Evolutionary conservation across 257 asterid genomes (phyloP).

Genomic region (Handroanthus guayacan): DNA sequence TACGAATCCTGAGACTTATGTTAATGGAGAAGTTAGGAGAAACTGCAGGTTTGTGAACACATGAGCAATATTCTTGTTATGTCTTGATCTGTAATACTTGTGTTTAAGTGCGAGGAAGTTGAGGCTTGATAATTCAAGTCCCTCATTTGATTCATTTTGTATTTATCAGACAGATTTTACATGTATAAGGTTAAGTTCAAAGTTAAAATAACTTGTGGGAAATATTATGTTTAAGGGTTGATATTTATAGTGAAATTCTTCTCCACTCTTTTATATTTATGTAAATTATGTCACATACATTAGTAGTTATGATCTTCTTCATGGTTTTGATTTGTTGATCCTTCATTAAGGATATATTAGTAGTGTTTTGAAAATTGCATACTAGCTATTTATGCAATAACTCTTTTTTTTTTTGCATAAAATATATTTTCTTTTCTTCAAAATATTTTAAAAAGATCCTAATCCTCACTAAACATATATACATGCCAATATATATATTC

Average conservation of each 20-base stretch:
- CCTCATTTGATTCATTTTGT: slow-evolving; percentile 50
- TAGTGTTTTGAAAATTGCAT: no score
- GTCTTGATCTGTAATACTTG: not conserved
- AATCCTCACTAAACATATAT: no score
- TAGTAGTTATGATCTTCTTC: no score
- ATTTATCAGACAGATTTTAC: slow-evolving; percentile 23
- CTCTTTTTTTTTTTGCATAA: no score
- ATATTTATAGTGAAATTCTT: slow-evolving; percentile 19
- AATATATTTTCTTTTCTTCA: no score
- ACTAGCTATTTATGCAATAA: no score
- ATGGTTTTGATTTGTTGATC: no score
- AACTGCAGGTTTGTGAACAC: slow-evolving; percentile 89
- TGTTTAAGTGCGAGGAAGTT: not conserved
- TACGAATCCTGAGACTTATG: slow-evolving; percentile 65
- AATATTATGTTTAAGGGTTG: not conserved
- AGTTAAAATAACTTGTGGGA: slow-evolving; percentile 3
- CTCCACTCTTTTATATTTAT: no score
- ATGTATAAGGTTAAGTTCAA: not conserved
- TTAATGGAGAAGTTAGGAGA: slow-evolving; percentile 83
- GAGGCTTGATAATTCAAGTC: slow-evolving; percentile 11
- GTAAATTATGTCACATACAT: no score
- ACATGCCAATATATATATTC: no score
- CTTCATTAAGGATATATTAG: no score
- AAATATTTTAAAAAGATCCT: no score
- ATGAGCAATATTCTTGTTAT: slow-evolving; percentile 27